Conservation (phyloP, 768 basidiomycete species). For the Symmetrospora coprosmae region DNA sequence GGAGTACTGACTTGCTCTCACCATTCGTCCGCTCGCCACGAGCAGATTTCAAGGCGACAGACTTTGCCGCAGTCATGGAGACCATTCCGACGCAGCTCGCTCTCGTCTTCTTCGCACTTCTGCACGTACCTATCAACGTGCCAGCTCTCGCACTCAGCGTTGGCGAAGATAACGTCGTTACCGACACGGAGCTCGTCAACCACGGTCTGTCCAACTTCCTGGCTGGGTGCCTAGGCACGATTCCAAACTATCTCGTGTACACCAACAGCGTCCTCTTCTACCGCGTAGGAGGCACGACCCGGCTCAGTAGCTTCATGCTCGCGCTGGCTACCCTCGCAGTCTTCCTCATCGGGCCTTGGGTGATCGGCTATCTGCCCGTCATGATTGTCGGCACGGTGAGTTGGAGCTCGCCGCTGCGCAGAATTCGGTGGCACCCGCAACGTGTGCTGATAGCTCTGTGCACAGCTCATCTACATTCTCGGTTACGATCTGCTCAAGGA, state of each 20-base stretch:
- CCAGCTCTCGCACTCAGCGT: constrained; percentile 82
- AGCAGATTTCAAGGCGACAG: constrained; percentile 50
- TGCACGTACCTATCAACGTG: constrained; percentile 67
- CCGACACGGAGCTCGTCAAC: constrained; percentile 77
- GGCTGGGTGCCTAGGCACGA: constrained; percentile 64
- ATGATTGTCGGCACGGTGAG: constrained; percentile 28
- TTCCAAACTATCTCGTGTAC: constrained; percentile 44
- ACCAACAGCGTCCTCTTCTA: constrained; percentile 54
- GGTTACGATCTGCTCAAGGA: constrained; percentile 90
- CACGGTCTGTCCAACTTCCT: constrained; percentile 85
- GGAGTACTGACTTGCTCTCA: not conserved
- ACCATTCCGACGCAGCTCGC: constrained; percentile 91
- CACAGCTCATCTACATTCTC: constrained; percentile 73
- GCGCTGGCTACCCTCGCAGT: constrained; percentile 58
- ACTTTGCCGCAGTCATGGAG: constrained; percentile 55
- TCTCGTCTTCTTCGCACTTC: constrained; percentile 43
- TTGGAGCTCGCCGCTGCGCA: not conserved
- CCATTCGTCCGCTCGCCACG: not conserved
- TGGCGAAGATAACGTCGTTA: constrained; percentile 67
- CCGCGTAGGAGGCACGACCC: constrained; percentile 74
- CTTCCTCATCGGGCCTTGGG: constrained; percentile 67
- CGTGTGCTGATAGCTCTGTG: not conserved
- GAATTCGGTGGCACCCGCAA: not conserved
- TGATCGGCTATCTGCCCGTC: constrained; percentile 65
- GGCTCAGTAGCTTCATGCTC: constrained; percentile 72